Evolutionary conservation across 2,329 filamentous ascomycete species (phyloP).

Genomic region (Cercospora sp.): DNA sequence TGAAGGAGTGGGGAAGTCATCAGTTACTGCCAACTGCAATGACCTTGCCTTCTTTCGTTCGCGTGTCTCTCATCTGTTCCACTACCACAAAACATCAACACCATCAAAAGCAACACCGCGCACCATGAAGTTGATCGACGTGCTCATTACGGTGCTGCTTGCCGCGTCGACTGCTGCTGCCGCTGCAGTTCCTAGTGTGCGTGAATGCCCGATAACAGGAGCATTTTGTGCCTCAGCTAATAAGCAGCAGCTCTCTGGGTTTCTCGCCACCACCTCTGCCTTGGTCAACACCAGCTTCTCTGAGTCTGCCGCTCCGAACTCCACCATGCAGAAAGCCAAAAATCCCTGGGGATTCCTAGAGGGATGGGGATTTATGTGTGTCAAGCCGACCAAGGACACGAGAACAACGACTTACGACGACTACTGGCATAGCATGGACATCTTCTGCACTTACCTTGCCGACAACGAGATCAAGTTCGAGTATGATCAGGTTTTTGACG

Average conservation of each 20-base stretch:
- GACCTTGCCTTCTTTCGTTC: not conserved
- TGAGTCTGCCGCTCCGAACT: no score
- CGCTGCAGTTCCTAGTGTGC: not conserved
- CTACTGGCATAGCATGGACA: not conserved
- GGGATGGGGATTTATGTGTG: no score
- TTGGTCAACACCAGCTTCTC: not conserved
- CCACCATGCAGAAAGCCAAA: no score
- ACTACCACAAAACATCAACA: not conserved
- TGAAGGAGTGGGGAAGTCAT: not conserved
- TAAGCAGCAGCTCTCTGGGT: not conserved
- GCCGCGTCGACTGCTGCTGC: not conserved
- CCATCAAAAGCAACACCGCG: not conserved
- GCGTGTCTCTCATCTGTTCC: not conserved
- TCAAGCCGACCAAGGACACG: not conserved
- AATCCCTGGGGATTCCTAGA: no score
- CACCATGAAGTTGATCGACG: not conserved
- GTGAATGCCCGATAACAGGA: not conserved
- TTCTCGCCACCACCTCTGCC: not conserved
- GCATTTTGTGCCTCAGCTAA: not conserved
- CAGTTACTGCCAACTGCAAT: not conserved
- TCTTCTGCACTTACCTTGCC: not conserved
- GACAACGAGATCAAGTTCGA: not conserved
- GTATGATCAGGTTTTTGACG: not conserved
- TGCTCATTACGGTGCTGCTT: not conserved
- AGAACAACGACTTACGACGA: not conserved